Base-by-base conservation (phyloP, 257 asterid species). In the Mitragyna speciosa region DNA sequence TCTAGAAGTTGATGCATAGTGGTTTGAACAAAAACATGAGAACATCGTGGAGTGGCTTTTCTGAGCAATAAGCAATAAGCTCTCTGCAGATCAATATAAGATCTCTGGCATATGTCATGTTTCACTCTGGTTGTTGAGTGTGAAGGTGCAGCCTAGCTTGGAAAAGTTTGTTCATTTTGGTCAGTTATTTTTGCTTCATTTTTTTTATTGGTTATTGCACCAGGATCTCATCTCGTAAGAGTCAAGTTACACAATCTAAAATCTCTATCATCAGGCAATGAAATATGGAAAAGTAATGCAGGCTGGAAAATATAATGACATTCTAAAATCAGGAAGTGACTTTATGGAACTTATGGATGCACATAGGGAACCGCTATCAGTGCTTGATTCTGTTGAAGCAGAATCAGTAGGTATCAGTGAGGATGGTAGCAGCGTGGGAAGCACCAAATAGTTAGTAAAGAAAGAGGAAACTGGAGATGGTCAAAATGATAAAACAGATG, bases 321-420 rank as follows among this genome's bases (percentile, higher is more conserved):
- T 95, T 82, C 91, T 93, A 41, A 82, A 82, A 84, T 73, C 87
- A 1, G 98, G 95, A 64, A 91, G 91, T 17, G 94, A 92, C 76
- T 93, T 95, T 80, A 89, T 92, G 94, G 97, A 92, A 69, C 99
- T 95, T 48, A 97, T 95, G 76, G 93, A 94, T 77, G 98, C 98
- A 8, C 97, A 95, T 33, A 85, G 85, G 87, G 93, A 91, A 85
- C 98, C 98, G 69, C 85, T 95, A 86, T 86, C 90, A 28, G 87
- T 87, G 26, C 82, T 91, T 51, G 93, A 90, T 78, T 87, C 92
- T 45, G 76, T 87, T 14, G 85, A 77, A 70, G 82, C 51, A 24
- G 88, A 75, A 70, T 70, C 82, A 17, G 36, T 48, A 26, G 43
- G 76, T 24, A 82, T 58, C 31, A 82, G 73, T 15, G 86, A 81